phyloP scores from a whole-genome alignment of 495 filamentous ascomycete genomes.

The Cenococcum geophilum region DNA sequence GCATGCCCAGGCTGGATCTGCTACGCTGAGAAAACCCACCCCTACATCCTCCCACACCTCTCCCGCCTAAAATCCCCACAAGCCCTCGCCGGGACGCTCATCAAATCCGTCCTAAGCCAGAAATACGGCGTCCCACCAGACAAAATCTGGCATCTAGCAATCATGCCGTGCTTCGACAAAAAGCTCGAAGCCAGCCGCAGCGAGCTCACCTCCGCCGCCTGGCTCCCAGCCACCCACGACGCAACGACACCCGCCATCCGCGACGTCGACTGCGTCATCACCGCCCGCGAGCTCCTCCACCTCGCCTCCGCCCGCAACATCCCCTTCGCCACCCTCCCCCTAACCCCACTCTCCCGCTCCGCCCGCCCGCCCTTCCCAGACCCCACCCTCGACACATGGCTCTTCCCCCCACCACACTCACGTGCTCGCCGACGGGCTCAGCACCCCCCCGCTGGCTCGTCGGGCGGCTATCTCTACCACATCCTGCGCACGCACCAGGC shows the following conservation, averaged over 20 bases:
- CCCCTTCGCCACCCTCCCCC: slow-evolving; percentile 62
- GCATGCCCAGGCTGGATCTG: slow-evolving; percentile 98
- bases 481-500: slow-evolving; percentile 67
- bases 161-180: slow-evolving; percentile 99
- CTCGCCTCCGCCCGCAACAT: slow-evolving; percentile 72
- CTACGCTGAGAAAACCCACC: slow-evolving; percentile 96
- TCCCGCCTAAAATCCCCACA: slow-evolving; percentile 91
- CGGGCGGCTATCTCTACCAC: slow-evolving; percentile 81
- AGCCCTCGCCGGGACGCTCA: slow-evolving; percentile 77
- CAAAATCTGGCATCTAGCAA: slow-evolving; percentile 83
- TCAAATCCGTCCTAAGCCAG: slow-evolving; percentile 76
- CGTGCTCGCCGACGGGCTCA: slow-evolving; percentile 26
- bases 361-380: slow-evolving; percentile 57
- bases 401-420: too few relatives aligned
- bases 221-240: slow-evolving; percentile 45
- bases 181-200: slow-evolving; percentile 92
- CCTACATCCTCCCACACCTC: slow-evolving; percentile 83
- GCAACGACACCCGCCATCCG: slow-evolving; percentile 56
- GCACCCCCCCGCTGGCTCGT: slow-evolving; percentile 55
- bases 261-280: slow-evolving; percentile 97
- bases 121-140: slow-evolving; percentile 63
- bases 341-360: slow-evolving; percentile 42
- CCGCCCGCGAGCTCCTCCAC: slow-evolving; percentile 83
- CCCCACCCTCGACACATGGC: slow-evolving; percentile 56
- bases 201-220: slow-evolving; percentile 78